Evolutionary conservation across 257 asterid species (phyloP), one percentile per base, ranked within the genome.

Genomic region (Solanum chiquidenum): DNA sequence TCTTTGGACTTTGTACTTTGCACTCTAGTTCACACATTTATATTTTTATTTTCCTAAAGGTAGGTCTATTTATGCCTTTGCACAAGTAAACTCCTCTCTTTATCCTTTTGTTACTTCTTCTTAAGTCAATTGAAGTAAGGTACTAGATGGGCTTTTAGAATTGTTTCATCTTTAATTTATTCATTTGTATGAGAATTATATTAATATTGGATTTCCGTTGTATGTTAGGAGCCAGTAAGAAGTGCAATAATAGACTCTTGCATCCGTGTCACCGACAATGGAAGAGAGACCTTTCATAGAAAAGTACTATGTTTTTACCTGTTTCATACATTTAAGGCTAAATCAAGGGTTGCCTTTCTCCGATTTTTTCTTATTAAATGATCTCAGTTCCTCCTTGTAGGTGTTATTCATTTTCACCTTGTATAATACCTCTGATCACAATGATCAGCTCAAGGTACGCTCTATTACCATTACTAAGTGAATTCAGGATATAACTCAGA

Each of bases 231-330:
- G 89, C 98, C 99, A 35, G 62, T 90, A 72, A 92, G 98, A 90
- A 93, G 96, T 86, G 97, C 98, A 73, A 95, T 97, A 88, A 93
- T 97, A 85, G 99, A 95, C 94, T 95, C 98, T 29, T 95, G 98
- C 94, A 93, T 94, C 77, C 95, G 96, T 83, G 96, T 95, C n/a
- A 93, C 90, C 13, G 98, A 97, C 92, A 91, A 95, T 82, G 99
- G 99, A 91, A 93, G 97, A 90, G 97, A 93, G 89, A 93, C 92
- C 86, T 94, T 90, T 90, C 94, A 91, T 79, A 91, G 94, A 91
- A 95, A 90, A 92, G 99, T 96, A 93, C 69, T 11, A 12, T 14
- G 18, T 27, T 44, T 33, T 60, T 5, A 74, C 77, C 37, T 4
- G 29, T 83, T 86, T 71, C n/a, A 83, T 52, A 25, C 64, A 6